phyloP scores from a whole-genome alignment of 306 rosid species.

The Phaseolus lunatus region DNA sequence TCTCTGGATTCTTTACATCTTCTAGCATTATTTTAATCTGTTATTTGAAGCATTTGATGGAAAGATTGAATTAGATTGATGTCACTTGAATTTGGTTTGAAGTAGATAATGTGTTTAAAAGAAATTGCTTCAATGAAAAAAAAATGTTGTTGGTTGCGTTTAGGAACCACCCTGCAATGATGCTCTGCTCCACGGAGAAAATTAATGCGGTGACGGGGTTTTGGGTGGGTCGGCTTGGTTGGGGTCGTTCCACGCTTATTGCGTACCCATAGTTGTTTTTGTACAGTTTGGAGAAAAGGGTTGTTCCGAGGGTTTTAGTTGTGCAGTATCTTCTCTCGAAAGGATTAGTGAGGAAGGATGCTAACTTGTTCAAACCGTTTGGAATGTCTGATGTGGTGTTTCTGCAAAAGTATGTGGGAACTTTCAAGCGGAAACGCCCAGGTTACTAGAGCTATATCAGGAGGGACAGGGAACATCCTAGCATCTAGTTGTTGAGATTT shows the following conservation, averaged over 20 bases:
- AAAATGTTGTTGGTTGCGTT: no score
- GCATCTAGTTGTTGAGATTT: not conserved
- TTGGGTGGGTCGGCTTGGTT: not conserved
- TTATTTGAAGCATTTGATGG: no score
- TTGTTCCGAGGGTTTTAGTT: not conserved
- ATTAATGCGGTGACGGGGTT: not conserved
- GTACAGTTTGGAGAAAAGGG: not conserved
- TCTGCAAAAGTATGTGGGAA: not conserved
- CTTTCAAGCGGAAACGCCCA: not conserved
- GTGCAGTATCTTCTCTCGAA: not conserved
- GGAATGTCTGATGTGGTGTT: not conserved
- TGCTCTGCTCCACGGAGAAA: not conserved
- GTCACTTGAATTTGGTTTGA: no score
- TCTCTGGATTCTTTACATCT: conserved; percentile 11
- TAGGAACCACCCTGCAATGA: not conserved
- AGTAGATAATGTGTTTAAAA: no score
- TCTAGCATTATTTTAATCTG: no score
- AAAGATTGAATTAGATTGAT: no score
- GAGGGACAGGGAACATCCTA: not conserved
- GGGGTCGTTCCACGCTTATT: not conserved
- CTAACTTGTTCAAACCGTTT: not conserved
- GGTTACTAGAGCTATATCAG: not conserved
- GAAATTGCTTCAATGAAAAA: no score
- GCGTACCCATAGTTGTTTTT: not conserved
- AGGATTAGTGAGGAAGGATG: not conserved